Conservation (phyloP, 352 stramenopile species). For the Globisporangium nodosum region DNA sequence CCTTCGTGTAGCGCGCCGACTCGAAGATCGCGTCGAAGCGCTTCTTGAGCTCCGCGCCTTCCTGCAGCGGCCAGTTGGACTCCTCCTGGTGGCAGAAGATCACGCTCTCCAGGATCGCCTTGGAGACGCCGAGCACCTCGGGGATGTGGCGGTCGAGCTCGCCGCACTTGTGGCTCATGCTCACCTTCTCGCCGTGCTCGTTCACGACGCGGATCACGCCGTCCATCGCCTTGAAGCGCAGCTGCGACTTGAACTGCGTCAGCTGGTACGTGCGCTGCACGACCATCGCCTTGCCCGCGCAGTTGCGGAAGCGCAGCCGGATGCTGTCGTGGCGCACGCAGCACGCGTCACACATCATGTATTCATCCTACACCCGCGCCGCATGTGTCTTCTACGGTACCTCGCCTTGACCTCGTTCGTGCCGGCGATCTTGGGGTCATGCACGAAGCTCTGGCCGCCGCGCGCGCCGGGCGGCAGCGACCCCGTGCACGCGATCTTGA, state of each 20-base stretch:
- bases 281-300: slow-evolving; percentile 83
- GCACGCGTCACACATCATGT: not conserved
- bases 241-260: slow-evolving; percentile 85
- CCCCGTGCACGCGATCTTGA: slow-evolving; percentile 97
- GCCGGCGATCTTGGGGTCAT: slow-evolving; percentile 93
- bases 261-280: slow-evolving; percentile 95
- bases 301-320: slow-evolving; percentile 92
- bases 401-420: slow-evolving; percentile 90
- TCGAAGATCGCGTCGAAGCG: slow-evolving; percentile 99
- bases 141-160: slow-evolving; percentile 94
- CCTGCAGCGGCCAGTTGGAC: slow-evolving; percentile 95
- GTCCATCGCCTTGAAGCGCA: slow-evolving; percentile 96
- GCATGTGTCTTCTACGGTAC: not conserved
- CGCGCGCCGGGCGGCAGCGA: slow-evolving; percentile 88
- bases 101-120: slow-evolving; percentile 98
- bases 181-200: slow-evolving; percentile 88
- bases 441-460: slow-evolving; percentile 93
- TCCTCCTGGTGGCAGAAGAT: slow-evolving; percentile 99
- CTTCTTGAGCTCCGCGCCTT: slow-evolving; percentile 98
- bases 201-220: slow-evolving; percentile 91
- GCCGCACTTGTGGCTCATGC: slow-evolving; percentile 92
- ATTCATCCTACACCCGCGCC: too few relatives aligned
- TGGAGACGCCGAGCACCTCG: slow-evolving; percentile 94
- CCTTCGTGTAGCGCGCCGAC: slow-evolving; percentile 97
- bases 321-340: slow-evolving; percentile 24